These are phyloP conservation scores for Neurospora terricola DNA, from an alignment of 495 filamentous ascomycete genomes.

Conservation along the genomic window DNA sequence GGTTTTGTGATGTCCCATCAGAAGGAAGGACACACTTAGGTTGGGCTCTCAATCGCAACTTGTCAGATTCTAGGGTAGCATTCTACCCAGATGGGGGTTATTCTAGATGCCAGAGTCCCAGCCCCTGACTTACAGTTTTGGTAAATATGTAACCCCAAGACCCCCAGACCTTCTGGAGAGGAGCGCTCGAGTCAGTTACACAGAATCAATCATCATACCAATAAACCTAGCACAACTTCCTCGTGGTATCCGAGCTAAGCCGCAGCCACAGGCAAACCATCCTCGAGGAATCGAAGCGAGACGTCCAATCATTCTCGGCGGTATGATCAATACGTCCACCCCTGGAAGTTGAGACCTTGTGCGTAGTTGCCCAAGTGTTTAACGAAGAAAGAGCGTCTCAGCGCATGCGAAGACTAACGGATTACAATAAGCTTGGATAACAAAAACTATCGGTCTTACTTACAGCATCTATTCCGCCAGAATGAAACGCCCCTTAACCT, in stretches of 20 bases:
- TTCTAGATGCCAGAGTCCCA: neutral
- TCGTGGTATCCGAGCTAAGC: neutral
- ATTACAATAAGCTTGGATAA: neutral
- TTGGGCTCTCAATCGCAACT: neutral
- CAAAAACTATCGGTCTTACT: neutral
- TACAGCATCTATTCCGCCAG: neutral
- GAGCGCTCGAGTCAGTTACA: neutral
- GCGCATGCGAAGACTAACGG: neutral
- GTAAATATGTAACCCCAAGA: neutral
- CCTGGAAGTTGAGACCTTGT: neutral
- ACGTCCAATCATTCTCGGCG: neutral
- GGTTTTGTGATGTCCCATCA: neutral
- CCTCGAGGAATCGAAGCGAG: neutral
- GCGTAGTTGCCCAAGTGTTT: neutral
- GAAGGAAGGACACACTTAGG: neutral
- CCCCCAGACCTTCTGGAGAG: neutral
- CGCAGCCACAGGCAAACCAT: neutral
- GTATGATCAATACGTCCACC: neutral
- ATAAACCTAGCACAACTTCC: neutral
- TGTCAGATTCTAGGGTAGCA: neutral
- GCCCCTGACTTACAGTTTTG: neutral
- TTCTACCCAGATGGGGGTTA: neutral
- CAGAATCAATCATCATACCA: neutral
- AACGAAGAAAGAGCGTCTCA: neutral
- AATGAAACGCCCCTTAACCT: neutral